A percentile compares a stretch with the other conserved stretches of the same genome.
Conservation (phyloP, 2,329 filamentous ascomycete genomes). For the Ceratocystis alfenasii region DNA sequence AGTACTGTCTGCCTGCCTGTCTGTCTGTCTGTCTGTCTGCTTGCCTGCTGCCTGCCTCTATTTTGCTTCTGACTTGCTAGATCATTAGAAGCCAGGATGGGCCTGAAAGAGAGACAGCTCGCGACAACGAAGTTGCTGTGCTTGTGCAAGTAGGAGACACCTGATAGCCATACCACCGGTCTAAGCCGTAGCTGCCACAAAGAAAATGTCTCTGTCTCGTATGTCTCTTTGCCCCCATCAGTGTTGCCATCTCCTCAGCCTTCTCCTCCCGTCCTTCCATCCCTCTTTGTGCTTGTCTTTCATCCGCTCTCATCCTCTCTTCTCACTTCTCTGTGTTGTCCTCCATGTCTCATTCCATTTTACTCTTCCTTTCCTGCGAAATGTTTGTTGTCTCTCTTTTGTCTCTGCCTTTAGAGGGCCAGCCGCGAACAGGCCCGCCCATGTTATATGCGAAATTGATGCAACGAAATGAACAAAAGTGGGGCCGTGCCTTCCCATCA, state of each 20-base stretch:
- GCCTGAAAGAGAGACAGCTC: background rate
- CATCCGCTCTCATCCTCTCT: background rate
- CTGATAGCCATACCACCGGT: background rate
- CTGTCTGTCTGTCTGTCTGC: background rate
- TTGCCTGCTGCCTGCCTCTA: background rate
- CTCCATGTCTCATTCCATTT: background rate
- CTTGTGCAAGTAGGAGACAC: background rate
- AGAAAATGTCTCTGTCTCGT: background rate
- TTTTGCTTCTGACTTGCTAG: background rate
- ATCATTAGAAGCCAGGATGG: background rate
- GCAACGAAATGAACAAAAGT: slow-evolving; percentile 7
- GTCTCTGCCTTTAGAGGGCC: slow-evolving; percentile 6
- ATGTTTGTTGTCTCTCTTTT: background rate
- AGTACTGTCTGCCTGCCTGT: background rate
- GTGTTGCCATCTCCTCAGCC: background rate
- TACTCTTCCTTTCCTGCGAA: background rate
- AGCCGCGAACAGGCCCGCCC: slow-evolving; percentile 9
- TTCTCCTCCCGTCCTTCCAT: background rate
- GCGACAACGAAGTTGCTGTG: background rate
- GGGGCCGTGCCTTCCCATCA: background rate
- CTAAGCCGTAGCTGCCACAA: background rate
- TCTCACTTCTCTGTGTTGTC: background rate
- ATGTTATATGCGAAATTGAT: slow-evolving; percentile 10
- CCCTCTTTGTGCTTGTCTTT: background rate
- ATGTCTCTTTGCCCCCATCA: background rate